A percentile compares a stretch with the other conserved stretches of the same genome.
Conservation (phyloP, 208 protist species). For the Zelonia costaricensis region DNA sequence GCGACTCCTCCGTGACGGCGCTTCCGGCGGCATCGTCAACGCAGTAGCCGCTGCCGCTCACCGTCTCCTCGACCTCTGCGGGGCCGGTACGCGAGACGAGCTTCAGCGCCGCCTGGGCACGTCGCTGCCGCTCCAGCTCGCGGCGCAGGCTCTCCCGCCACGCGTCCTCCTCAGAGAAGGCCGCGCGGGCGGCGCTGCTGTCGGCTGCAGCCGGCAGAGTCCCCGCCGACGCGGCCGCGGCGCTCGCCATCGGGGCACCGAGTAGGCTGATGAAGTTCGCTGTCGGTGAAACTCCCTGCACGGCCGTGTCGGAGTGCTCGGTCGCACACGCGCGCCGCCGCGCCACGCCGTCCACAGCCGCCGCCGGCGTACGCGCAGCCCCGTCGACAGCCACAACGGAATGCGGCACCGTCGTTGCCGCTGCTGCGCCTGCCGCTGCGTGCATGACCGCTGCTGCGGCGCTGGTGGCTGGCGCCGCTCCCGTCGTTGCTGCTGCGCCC, state of each 20-base stretch:
- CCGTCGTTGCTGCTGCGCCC: not conserved
- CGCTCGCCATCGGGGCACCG: not conserved
- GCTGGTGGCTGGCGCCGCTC: not conserved
- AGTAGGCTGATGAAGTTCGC: slow-evolving; percentile 20
- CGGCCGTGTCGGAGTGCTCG: slow-evolving; percentile 14
- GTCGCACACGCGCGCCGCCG: slow-evolving; percentile 16
- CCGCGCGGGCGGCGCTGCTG: slow-evolving; percentile 18
- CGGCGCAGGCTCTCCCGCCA: slow-evolving; percentile 29
- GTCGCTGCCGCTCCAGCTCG: slow-evolving; percentile 31
- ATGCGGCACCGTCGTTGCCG: too few species aligned
- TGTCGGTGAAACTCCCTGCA: not conserved
- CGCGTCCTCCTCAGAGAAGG: slow-evolving; percentile 28
- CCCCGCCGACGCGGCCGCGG: not conserved
- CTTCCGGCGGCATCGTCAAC: slow-evolving; percentile 10
- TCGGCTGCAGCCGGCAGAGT: not conserved
- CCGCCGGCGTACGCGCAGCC: not conserved
- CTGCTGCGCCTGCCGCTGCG: not conserved
- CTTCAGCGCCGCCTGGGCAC: slow-evolving; percentile 27
- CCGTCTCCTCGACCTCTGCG: slow-evolving; percentile 2
- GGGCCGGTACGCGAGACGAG: slow-evolving; percentile 8
- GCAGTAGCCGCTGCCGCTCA: slow-evolving; percentile 28
- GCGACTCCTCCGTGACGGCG: slow-evolving; percentile 14
- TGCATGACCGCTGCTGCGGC: not conserved
- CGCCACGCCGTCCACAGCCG: not conserved
- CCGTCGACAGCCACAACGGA: not conserved